phyloP scores from a whole-genome alignment of 345 rosid species.

The Salix suchowensis region DNA sequence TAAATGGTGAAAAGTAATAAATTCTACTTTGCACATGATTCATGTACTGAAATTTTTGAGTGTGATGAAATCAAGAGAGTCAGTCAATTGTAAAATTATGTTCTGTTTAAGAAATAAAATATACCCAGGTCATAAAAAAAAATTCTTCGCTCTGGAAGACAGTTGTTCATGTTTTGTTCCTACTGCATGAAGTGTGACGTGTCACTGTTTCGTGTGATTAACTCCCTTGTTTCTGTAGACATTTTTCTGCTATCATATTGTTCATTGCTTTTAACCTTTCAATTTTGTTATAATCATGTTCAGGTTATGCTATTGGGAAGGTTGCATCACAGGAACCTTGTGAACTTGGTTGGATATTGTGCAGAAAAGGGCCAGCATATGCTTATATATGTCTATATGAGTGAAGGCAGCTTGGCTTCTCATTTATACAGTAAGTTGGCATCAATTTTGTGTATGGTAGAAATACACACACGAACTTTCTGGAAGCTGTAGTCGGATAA shows the following conservation, averaged over 20 bases:
- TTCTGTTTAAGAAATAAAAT: neutral
- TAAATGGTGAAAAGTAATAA: neutral
- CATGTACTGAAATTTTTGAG: neutral
- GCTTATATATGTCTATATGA: constrained; percentile 95
- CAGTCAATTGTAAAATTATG: neutral
- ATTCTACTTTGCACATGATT: neutral
- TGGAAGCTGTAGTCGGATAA: neutral
- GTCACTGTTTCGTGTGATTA: neutral
- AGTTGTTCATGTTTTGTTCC: neutral
- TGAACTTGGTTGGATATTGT: constrained; percentile 92
- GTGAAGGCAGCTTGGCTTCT: constrained; percentile 93
- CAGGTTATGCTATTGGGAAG: constrained; percentile 96
- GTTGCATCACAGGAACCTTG: constrained; percentile 93
- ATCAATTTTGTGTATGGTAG: constrained; percentile 5
- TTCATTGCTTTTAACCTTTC: neutral
- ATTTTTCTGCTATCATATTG: neutral
- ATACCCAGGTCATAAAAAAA: neutral
- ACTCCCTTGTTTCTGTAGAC: neutral
- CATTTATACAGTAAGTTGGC: constrained; percentile 80
- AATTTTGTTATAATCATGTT: neutral
- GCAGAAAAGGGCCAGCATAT: constrained; percentile 94
- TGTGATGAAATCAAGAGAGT: neutral
- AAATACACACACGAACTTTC: constrained; percentile 1
- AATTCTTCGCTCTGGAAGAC: neutral
- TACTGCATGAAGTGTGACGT: no score